phyloP scores from a whole-genome alignment of 768 basidiomycete species.

The Xerocomellus intermedius region DNA sequence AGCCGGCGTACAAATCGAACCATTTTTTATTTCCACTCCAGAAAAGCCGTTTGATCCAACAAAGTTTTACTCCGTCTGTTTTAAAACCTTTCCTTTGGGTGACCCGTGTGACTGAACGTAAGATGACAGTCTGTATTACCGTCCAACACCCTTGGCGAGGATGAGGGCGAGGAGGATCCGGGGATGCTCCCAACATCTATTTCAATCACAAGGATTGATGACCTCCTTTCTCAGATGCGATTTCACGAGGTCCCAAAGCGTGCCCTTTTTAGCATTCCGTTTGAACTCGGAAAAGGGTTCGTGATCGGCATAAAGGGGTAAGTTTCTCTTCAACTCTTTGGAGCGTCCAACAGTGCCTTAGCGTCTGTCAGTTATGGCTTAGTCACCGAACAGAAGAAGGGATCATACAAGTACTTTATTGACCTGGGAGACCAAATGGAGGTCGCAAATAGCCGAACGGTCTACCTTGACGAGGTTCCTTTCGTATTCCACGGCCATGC shows the following conservation, averaged over 20 bases:
- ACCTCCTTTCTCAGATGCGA: constrained; percentile 76
- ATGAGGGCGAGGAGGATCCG: constrained; percentile 49
- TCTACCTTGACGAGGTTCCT: constrained; percentile 69
- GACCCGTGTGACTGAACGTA: constrained; percentile 5
- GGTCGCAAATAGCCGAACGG: constrained; percentile 66
- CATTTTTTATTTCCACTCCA: constrained; percentile 81
- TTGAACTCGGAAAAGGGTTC: constrained; percentile 72
- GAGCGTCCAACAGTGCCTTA: constrained; percentile 1
- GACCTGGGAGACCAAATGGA: constrained; percentile 78
- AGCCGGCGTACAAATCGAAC: constrained; percentile 75
- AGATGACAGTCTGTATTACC: constrained; percentile 55
- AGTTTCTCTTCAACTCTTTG: constrained; percentile 21
- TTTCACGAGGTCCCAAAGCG: constrained; percentile 84
- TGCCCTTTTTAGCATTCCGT: constrained; percentile 75
- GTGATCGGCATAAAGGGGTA: constrained; percentile 83
- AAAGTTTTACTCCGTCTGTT: constrained; percentile 76
- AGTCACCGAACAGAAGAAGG: constrained; percentile 86
- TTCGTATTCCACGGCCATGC: neutral
- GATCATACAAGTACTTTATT: constrained; percentile 77
- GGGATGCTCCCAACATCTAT: constrained; percentile 63
- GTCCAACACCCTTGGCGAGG: constrained; percentile 44
- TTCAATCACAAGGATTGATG: constrained; percentile 75
- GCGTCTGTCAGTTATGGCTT: constrained; percentile 67
- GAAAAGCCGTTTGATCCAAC: constrained; percentile 66
- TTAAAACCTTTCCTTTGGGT: neutral